Evolutionary conservation across 306 rosid genomes (phyloP).

Genomic region (Argentina anserina): DNA sequence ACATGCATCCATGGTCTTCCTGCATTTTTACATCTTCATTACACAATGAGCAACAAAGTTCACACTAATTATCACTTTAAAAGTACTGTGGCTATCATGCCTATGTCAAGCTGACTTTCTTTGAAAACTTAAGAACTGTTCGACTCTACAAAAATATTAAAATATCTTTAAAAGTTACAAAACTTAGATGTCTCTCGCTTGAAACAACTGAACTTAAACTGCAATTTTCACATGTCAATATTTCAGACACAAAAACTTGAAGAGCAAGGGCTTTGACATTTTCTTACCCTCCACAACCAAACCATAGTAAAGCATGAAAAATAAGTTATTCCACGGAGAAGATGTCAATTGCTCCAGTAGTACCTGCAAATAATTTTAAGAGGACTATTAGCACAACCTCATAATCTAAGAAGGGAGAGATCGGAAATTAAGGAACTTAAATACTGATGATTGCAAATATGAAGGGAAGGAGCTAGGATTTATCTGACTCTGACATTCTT

Average conservation of each 20-base stretch:
- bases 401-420: neutral
- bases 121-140: neutral
- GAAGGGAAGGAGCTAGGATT: neutral
- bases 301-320: constrained; percentile 86
- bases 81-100: neutral
- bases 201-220: neutral
- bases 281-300: constrained; percentile 70
- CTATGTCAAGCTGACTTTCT: constrained; percentile 4
- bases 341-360: constrained; percentile 76
- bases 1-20: constrained; percentile 83
- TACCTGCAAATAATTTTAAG: constrained; percentile 50
- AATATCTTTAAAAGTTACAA: neutral
- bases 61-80: neutral
- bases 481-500: neutral
- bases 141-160: constrained; percentile 4
- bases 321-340: constrained; percentile 85
- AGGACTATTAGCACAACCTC: neutral
- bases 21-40: constrained; percentile 35
- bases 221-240: constrained; percentile 19
- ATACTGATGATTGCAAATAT: neutral
- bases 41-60: constrained; percentile 17
- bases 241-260: constrained; percentile 8
- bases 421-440: neutral
- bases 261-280: constrained; percentile 19
- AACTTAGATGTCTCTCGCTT: neutral